Evolutionary conservation across 2,329 filamentous ascomycete genomes (phyloP).

Genomic region (Rhytidhysteron rufulum): DNA sequence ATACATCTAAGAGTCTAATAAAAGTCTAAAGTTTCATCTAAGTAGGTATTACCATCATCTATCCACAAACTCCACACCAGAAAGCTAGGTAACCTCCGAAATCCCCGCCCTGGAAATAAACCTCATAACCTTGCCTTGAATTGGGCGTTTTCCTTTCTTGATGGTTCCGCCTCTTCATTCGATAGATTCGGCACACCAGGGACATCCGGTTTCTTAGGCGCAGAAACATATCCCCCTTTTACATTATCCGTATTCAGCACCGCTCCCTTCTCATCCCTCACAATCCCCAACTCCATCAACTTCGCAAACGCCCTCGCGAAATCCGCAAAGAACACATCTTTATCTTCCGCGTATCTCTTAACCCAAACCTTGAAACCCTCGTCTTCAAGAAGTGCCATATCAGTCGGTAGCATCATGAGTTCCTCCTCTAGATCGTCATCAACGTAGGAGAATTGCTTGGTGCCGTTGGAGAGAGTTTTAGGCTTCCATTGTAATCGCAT

Average conservation of each 20-base stretch:
- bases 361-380: slow-evolving; percentile 54
- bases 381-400: slow-evolving; percentile 57
- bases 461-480: slow-evolving; percentile 50
- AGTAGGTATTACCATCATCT: no score
- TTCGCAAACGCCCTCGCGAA: slow-evolving; percentile 58
- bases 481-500: slow-evolving; percentile 52
- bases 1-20: no score
- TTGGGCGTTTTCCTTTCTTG: slow-evolving; percentile 39
- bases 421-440: slow-evolving; percentile 56
- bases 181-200: slow-evolving; percentile 28
- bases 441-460: slow-evolving; percentile 57
- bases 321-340: slow-evolving; percentile 59
- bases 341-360: slow-evolving; percentile 56
- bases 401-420: slow-evolving; percentile 65
- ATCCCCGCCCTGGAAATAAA: no score
- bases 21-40: no score
- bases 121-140: slow-evolving; percentile 38
- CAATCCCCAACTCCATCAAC: slow-evolving; percentile 58
- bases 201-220: slow-evolving; percentile 53
- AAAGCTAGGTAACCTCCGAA: no score
- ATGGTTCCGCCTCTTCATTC: slow-evolving; percentile 39
- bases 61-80: no score
- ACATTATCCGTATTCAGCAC: slow-evolving; percentile 56
- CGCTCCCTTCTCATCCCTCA: slow-evolving; percentile 50
- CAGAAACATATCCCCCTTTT: slow-evolving; percentile 53